phyloP scores from a whole-genome alignment of 345 rosid genomes.

The Streptanthus diversifolius region DNA sequence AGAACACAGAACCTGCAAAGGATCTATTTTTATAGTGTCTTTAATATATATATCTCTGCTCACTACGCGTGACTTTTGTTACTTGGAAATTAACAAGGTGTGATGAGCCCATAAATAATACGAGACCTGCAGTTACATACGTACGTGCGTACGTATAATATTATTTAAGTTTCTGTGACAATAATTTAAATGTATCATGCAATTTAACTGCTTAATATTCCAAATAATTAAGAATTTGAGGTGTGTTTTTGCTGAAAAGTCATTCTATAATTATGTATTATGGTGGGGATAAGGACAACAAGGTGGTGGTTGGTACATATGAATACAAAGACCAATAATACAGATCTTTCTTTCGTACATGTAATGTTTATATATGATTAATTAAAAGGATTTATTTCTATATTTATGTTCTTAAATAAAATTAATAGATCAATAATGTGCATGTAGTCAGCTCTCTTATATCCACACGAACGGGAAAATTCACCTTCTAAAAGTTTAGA shows the following conservation, averaged over 20 bases:
- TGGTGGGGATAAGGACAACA: slow-evolving; percentile 14
- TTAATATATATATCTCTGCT: background rate
- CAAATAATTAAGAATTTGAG: slow-evolving; percentile 12
- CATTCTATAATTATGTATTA: slow-evolving; percentile 19
- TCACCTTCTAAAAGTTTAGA: background rate
- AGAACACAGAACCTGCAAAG: slow-evolving; percentile 19
- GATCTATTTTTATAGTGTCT: slow-evolving; percentile 23
- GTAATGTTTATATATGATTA: background rate
- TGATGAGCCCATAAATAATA: background rate
- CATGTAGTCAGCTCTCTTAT: background rate
- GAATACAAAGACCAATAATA: slow-evolving; percentile 13
- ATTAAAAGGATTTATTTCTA: background rate
- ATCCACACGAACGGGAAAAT: background rate
- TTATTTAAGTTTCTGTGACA: background rate
- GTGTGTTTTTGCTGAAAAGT: slow-evolving; percentile 21
- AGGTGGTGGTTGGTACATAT: slow-evolving; percentile 19
- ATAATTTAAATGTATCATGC: background rate
- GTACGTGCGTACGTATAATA: slow-evolving; percentile 5
- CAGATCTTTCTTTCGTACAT: background rate
- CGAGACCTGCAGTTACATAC: slow-evolving; percentile 5
- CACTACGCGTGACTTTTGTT: slow-evolving; percentile 25
- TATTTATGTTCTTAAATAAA: background rate
- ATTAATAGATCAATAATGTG: background rate
- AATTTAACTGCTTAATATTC: background rate
- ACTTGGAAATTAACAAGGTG: background rate